These are phyloP conservation scores for Trichoderma koningiopsis DNA, from an alignment of 2,329 filamentous ascomycete genomes.

Conservation along the genomic window DNA sequence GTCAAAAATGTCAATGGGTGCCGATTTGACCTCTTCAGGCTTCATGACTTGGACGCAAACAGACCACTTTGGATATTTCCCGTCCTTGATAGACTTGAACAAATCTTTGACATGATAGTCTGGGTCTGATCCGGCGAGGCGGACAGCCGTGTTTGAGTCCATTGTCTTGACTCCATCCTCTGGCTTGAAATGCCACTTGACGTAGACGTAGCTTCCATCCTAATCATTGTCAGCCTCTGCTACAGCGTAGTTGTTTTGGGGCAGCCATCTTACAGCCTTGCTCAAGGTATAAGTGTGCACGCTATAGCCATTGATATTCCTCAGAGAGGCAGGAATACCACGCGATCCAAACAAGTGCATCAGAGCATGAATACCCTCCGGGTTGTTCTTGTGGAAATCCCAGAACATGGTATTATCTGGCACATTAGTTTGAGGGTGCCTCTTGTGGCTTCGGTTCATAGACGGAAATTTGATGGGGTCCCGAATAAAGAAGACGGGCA, in stretches of 20 bases:
- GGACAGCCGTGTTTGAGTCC: constrained; percentile 58
- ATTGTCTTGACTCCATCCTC: constrained; percentile 64
- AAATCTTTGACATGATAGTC: constrained; percentile 66
- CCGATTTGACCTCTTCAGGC: constrained; percentile 60
- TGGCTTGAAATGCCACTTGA: constrained; percentile 65
- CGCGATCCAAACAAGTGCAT: constrained; percentile 67
- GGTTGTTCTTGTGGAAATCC: constrained; percentile 56
- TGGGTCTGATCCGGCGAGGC: constrained; percentile 58
- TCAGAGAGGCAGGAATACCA: constrained; percentile 65
- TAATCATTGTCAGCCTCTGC: constrained; percentile 29
- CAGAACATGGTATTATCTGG: constrained; percentile 62
- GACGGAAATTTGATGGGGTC: constrained; percentile 75
- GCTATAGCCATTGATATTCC: constrained; percentile 69
- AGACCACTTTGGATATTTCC: constrained; percentile 64
- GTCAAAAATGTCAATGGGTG: constrained; percentile 60
- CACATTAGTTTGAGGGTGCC: constrained; percentile 70
- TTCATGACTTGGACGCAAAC: constrained; percentile 65
- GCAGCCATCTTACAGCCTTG: constrained; percentile 44
- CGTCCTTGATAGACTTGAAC: constrained; percentile 62
- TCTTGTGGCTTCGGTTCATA: constrained; percentile 78
- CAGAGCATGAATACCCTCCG: constrained; percentile 63
- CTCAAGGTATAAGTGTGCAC: constrained; percentile 68
- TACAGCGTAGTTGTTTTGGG: too few relatives aligned
- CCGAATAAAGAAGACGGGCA: constrained; percentile 74
- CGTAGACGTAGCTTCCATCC: constrained; percentile 66